Conservation (phyloP, 148 eudicot genomes). For the Rhododendron williamsianum region DNA sequence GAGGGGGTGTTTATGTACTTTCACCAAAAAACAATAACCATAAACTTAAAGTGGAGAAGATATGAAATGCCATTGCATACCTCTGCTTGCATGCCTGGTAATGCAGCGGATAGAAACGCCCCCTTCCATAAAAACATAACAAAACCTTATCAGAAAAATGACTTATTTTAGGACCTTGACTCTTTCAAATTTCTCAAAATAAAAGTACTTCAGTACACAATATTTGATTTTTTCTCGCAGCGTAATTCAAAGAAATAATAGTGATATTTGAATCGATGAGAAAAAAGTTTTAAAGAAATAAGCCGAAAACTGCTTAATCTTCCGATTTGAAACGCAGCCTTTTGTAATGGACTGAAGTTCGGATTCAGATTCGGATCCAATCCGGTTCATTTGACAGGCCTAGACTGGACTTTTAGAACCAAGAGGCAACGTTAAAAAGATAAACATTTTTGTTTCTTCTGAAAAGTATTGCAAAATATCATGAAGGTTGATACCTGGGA, state of each 20-base stretch:
- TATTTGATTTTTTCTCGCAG: neutral
- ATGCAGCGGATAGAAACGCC: conserved; percentile 3
- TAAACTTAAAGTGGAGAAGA: neutral
- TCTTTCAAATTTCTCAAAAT: neutral
- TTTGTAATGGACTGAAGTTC: too few relatives aligned
- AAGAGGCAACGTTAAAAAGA: neutral
- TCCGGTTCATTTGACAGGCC: too few relatives aligned
- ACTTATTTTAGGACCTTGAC: neutral
- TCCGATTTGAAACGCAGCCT: neutral
- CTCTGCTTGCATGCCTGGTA: conserved; percentile 35
- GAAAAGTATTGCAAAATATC: neutral
- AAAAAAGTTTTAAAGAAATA: too few relatives aligned
- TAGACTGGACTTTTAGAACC: neutral
- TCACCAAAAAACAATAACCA: neutral
- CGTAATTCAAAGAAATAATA: too few relatives aligned
- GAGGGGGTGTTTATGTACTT: too few relatives aligned
- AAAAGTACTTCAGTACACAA: neutral
- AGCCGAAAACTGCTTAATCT: neutral
- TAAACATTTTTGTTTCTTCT: neutral
- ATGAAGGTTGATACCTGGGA: too few relatives aligned
- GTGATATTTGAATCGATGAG: too few relatives aligned
- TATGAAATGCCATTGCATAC: neutral
- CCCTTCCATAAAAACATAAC: neutral
- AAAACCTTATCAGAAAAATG: neutral
- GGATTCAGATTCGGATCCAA: too few relatives aligned